Base-by-base conservation (phyloP, 139 green algal genomes). In the Chlorella sp. region DNA sequence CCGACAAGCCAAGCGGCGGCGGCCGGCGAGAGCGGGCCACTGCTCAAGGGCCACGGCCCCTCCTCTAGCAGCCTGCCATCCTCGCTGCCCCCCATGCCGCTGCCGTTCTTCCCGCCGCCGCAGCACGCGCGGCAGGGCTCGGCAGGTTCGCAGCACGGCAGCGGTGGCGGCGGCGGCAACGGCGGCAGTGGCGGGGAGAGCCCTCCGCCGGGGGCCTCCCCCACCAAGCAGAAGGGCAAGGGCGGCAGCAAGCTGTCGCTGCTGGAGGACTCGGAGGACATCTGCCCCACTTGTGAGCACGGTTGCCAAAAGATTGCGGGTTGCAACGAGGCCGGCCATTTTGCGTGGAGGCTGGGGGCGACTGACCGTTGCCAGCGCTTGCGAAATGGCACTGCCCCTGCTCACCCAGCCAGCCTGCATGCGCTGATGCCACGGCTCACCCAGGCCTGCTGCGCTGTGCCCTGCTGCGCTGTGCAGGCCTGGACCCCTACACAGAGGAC, bases 401-500 rank as follows among this genome's bases (percentile, higher is more conserved):
- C n/a, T n/a, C n/a, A n/a, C n/a, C n/a, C n/a, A n/a, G n/a, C n/a
- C n/a, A n/a, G n/a, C n/a, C n/a, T n/a, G n/a, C n/a, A n/a, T n/a
- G n/a, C 44, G 44, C 7, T 51, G 7, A 6, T 51, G 44, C 44
- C 44, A 6, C 44, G 9, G 44, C 44, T 6, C 44, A 51, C 44
- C 44, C 6, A 9, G 2, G 51, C 51, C 11, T 21, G 51, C 51
- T 21, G 11, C 21, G 51, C 51, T 21, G 15, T 18, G 11, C 51
- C 11, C 11, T 60, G 51, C 51, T 60, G 15, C 21, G 51, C 51
- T 60, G 51, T 60, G 51, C 15, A 60, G 51, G 51, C 41, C 34
- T 91, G 26, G 88, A 91, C 26, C n/a, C 57, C 13, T 91, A 88
- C 85, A 78, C 68, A 83, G 78, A 83, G 62, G 95, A 98, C 3